Percentiles rank a stretch among this genome's conserved stretches.
phyloP scores from a whole-genome alignment of 169 alveolate genomes.

The Cryptosporidium canis region DNA sequence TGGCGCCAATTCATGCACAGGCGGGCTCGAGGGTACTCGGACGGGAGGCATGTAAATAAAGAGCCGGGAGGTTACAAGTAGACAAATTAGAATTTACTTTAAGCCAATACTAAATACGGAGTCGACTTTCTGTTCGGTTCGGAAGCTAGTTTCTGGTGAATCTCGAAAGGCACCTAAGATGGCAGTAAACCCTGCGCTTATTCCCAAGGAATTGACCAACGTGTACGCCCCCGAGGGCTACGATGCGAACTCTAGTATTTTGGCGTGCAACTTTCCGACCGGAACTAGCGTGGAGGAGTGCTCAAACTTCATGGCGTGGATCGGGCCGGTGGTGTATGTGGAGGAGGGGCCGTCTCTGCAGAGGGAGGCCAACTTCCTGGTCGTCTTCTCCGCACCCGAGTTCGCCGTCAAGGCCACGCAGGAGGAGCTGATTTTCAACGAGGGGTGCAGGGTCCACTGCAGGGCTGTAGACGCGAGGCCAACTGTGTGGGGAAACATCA shows the following conservation, averaged over 20 bases:
- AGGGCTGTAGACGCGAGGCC: conserved; percentile 61
- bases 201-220: conserved; percentile 46
- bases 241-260: conserved; percentile 42
- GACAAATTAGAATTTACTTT: too few species aligned
- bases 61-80: too few species aligned
- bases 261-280: conserved; percentile 78
- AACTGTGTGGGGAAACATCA: conserved; percentile 44
- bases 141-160: neutral
- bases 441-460: conserved; percentile 46
- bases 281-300: conserved; percentile 67
- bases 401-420: conserved; percentile 68
- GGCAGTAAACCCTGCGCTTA: conserved; percentile 66
- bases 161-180: neutral
- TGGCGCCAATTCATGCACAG: too few species aligned
- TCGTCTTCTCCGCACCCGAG: conserved; percentile 76
- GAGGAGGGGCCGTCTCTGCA: conserved; percentile 74
- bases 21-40: too few species aligned
- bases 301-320: conserved; percentile 75
- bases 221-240: conserved; percentile 46
- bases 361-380: conserved; percentile 76
- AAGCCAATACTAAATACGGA: too few species aligned
- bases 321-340: conserved; percentile 78
- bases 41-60: too few species aligned
- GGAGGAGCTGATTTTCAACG: conserved; percentile 47
- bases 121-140: too few species aligned